phyloP scores from a whole-genome alignment of 148 eudicot species.

The Rhododendron simsii region DNA sequence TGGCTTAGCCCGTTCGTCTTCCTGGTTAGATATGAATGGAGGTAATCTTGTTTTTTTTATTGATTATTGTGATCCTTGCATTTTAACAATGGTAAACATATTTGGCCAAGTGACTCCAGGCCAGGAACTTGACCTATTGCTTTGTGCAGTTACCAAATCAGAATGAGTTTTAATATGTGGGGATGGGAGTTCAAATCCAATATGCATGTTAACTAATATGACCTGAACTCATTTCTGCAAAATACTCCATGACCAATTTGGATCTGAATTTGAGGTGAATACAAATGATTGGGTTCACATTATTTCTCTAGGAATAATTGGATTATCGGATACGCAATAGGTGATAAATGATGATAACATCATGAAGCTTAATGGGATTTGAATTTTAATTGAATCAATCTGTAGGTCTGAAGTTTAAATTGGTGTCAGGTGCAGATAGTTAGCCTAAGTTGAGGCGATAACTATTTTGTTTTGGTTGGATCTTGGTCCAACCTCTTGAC shows the following conservation, averaged over 20 bases:
- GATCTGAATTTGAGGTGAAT: background rate
- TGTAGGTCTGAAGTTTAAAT: background rate
- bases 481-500: background rate
- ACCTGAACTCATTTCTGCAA: background rate
- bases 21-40: slow-evolving; percentile 94
- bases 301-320: background rate
- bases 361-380: background rate
- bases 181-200: background rate
- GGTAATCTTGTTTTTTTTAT: slow-evolving; percentile 31
- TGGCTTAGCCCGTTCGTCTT: slow-evolving; percentile 86
- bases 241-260: background rate
- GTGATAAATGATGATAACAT: background rate
- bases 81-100: background rate
- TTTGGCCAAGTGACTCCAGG: background rate
- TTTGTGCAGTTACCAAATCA: background rate
- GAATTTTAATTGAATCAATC: background rate
- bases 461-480: background rate
- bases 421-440: background rate
- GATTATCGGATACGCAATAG: background rate
- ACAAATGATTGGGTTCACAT: background rate
- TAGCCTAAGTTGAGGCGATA: background rate
- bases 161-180: background rate
- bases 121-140: background rate
- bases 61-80: slow-evolving; percentile 4
- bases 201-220: background rate